Evolutionary conservation across 768 basidiomycete species (phyloP), one percentile per base, ranked within the genome.

Genomic region (Panus rudis): DNA sequence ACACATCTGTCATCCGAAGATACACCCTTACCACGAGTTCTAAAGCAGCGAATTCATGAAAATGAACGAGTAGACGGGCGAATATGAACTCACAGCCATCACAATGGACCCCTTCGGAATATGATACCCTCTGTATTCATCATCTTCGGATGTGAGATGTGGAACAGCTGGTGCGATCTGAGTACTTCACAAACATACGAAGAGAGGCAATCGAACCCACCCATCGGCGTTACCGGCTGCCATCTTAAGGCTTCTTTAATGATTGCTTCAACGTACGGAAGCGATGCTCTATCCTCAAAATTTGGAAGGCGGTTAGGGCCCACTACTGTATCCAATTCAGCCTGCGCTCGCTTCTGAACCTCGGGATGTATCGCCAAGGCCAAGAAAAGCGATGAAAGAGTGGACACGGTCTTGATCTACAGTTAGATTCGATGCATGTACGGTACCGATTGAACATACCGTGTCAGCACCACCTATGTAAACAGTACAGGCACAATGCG

Each of bases 271-370:
- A 73, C 66, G 52, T 72, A 84, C 4, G 77, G 76, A 38, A 84
- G 56, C 3, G 55, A 63, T 2, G 57, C 41, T 4, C 75, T 65
- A 52, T 82, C 81, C 19, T 57, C 63, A 42, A 77, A 70, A 1
- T 60, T 64, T 1, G 84, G 83, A 11, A 83, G 63, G 6, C 80
- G 65, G 33, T 72, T 67, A 31, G 52, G 48, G 14, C 75, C 75
- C 13, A 76, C 60, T 14, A 80, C 71, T 0, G 52, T 45, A 49
- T 84, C 83, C n/a, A 84, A 66, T 42, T 84, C 80, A 13, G 66
- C 62, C 52, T 82, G 80, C 0, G 78, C 81, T 31, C 70, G 72
- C 30, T 50, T 65, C 37, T 48, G 48, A 2, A 52, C 52, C 17
- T 45, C 13, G 22, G 39, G 39, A 20, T 40, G 25, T 12, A 40